Conservation (phyloP, 1,284 basidiomycete genomes). For the Ustilago loliicola region DNA sequence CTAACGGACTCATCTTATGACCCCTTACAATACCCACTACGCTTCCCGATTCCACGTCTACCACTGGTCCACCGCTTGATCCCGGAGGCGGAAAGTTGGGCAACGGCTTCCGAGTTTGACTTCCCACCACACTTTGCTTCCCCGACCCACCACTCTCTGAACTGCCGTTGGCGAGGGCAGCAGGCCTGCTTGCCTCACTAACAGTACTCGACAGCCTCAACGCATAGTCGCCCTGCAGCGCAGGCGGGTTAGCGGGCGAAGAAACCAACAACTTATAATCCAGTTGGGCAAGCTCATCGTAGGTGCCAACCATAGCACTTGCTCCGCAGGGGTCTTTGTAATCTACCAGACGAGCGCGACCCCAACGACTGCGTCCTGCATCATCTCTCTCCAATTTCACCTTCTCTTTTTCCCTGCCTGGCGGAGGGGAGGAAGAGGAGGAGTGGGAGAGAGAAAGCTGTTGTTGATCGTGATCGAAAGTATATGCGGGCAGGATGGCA, state of each 20-base stretch:
- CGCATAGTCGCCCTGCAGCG: conserved; percentile 42
- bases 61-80: conserved; percentile 80
- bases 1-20: conserved; percentile 74
- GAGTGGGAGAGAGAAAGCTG: conserved; percentile 2
- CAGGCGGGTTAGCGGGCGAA: conserved; percentile 52
- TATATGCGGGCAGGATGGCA: conserved; percentile 50
- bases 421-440: conserved; percentile 18
- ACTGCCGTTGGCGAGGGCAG: not conserved
- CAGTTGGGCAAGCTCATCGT: conserved; percentile 78
- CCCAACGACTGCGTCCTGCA: conserved; percentile 62
- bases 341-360: conserved; percentile 60
- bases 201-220: conserved; percentile 38
- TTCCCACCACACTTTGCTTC: conserved; percentile 10
- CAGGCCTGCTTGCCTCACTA: conserved; percentile 4
- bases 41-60: conserved; percentile 77
- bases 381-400: conserved; percentile 57
- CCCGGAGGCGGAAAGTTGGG: conserved; percentile 76
- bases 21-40: conserved; percentile 80
- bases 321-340: conserved; percentile 65
- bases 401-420: conserved; percentile 44
- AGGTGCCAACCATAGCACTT: conserved; percentile 74
- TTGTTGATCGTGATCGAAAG: conserved; percentile 30
- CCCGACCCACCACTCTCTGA: not conserved
- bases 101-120: conserved; percentile 37
- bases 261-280: conserved; percentile 62